These are phyloP conservation scores for Sclerotinia trifoliorum DNA, from an alignment of 2,329 filamentous ascomycete genomes.

Conservation along the genomic window DNA sequence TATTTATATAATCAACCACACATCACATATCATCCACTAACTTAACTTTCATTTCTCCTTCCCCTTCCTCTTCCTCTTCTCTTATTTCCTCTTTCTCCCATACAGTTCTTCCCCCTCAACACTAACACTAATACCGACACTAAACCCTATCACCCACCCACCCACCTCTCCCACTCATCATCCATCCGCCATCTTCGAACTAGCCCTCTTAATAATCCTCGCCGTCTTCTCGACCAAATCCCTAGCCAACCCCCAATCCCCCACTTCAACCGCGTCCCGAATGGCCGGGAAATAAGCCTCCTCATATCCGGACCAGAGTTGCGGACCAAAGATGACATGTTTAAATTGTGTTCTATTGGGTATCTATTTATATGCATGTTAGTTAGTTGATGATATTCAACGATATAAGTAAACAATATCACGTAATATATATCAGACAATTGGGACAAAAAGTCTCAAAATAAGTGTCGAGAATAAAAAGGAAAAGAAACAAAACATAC, in stretches of 20 bases:
- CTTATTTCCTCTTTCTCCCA: background rate
- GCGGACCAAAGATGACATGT: slow-evolving; percentile 84
- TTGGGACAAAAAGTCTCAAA: no score
- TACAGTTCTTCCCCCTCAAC: no score
- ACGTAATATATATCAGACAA: background rate
- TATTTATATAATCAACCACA: no score
- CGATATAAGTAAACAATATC: background rate
- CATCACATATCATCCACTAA: no score
- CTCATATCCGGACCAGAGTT: slow-evolving; percentile 69
- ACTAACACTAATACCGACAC: no score
- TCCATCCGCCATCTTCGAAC: slow-evolving; percentile 30
- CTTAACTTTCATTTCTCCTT: background rate
- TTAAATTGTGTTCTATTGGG: slow-evolving; percentile 91
- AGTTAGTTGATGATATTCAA: background rate
- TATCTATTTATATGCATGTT: slow-evolving; percentile 51
- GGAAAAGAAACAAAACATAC: slow-evolving; percentile 53
- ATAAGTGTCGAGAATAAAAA: background rate
- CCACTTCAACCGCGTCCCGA: slow-evolving; percentile 70
- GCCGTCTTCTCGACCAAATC: slow-evolving; percentile 70
- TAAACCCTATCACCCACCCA: no score
- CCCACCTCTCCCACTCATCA: background rate
- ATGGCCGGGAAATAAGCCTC: slow-evolving; percentile 78
- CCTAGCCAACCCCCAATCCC: slow-evolving; percentile 69
- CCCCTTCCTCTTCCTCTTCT: background rate
- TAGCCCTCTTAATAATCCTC: slow-evolving; percentile 62